Conservation (phyloP, 2,329 filamentous ascomycete genomes). For the Hymenoscyphus albidus region DNA sequence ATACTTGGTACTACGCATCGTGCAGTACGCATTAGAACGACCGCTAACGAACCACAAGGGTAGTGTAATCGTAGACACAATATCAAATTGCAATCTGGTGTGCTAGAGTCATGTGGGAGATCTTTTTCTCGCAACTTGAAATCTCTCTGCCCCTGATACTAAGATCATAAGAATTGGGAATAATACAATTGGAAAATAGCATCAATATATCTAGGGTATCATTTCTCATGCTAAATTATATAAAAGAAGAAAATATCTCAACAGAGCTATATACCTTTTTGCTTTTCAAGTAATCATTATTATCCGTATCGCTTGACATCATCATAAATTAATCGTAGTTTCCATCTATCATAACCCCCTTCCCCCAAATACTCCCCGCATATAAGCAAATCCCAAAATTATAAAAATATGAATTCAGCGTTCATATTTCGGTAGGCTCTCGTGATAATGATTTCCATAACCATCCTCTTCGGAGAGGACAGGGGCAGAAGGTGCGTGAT, state of each 20-base stretch:
- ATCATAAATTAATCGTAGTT: conserved; percentile 1
- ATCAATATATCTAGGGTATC: background rate
- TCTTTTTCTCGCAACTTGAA: no score
- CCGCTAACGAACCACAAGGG: no score
- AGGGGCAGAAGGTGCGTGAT: conserved; percentile 52
- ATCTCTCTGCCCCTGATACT: no score
- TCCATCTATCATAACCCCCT: background rate
- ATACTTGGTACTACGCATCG: no score
- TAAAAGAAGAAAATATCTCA: background rate
- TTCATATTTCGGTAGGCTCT: conserved; percentile 34
- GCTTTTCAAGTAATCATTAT: background rate
- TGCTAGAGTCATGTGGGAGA: no score
- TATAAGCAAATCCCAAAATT: background rate
- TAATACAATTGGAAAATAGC: background rate
- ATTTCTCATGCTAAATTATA: conserved; percentile 1
- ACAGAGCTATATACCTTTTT: background rate
- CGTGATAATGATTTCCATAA: conserved; percentile 35
- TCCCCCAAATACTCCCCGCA: background rate
- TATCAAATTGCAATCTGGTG: no score
- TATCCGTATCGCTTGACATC: background rate
- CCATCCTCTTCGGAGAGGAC: conserved; percentile 54
- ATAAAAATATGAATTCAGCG: conserved; percentile 19
- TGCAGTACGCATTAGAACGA: no score
- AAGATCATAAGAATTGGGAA: no score
- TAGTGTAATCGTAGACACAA: no score